These are phyloP conservation scores for Calycina marina DNA, from an alignment of 2,329 filamentous ascomycete genomes.

Conservation along the genomic window DNA sequence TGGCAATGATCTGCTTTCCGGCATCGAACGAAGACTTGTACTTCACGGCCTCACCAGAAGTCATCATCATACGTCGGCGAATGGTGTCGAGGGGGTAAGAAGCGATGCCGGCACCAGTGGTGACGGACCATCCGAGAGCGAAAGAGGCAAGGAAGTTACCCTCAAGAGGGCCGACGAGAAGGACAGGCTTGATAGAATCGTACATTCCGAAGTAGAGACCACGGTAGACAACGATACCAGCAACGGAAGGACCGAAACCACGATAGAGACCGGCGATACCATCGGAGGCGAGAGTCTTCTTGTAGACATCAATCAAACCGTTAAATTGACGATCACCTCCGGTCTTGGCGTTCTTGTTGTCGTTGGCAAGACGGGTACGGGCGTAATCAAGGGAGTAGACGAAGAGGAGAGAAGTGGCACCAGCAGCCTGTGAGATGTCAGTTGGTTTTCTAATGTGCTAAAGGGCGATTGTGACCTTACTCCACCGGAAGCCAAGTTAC, in stretches of 20 bases:
- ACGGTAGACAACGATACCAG: slow-evolving; percentile 99
- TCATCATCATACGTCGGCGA: slow-evolving; percentile 99
- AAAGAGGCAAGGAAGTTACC: slow-evolving; percentile 99
- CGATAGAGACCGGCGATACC: slow-evolving; percentile 99
- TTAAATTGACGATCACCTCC: slow-evolving; percentile 99
- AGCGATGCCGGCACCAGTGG: slow-evolving; percentile 99
- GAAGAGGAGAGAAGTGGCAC: slow-evolving; percentile 99
- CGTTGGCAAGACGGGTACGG: slow-evolving; percentile 99
- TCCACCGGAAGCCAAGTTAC: slow-evolving; percentile 99
- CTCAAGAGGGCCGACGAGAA: slow-evolving; percentile 80
- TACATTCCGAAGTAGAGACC: slow-evolving; percentile 99
- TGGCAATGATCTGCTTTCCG: slow-evolving; percentile 89
- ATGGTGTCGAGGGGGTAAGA: slow-evolving; percentile 99
- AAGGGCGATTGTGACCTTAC: slow-evolving; percentile 41
- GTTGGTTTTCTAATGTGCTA: neutral
- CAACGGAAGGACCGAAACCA: slow-evolving; percentile 99
- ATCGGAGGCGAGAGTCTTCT: slow-evolving; percentile 97
- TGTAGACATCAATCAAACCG: slow-evolving; percentile 98
- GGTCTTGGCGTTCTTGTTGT: slow-evolving; percentile 95
- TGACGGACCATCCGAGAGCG: slow-evolving; percentile 96
- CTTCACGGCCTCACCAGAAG: slow-evolving; percentile 93
- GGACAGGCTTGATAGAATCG: slow-evolving; percentile 99
- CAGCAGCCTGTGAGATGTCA: slow-evolving; percentile 51
- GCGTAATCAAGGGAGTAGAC: slow-evolving; percentile 99
- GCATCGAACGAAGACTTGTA: slow-evolving; percentile 96